Percentiles rank a stretch among this genome's conserved stretches.
Conservation (phyloP, 2,329 filamentous ascomycete species). For the Tolypocladium guangdongense region DNA sequence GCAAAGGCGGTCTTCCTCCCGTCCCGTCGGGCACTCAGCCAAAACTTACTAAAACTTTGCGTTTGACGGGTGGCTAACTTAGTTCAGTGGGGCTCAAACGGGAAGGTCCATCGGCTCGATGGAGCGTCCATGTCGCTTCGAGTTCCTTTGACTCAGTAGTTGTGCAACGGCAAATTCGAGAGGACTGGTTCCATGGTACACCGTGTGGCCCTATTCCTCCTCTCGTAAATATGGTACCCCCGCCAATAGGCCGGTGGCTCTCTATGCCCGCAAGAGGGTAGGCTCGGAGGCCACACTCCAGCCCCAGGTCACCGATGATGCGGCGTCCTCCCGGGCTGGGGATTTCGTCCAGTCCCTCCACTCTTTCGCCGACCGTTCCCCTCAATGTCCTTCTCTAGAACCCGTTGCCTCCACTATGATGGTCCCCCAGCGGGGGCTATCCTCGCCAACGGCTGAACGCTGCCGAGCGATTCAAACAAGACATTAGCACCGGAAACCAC, state of each 20-base stretch:
- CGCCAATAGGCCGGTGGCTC: too few relatives aligned
- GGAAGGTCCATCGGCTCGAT: neutral
- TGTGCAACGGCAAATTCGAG: neutral
- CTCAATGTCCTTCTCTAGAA: neutral
- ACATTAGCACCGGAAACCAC: neutral
- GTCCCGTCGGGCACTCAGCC: neutral
- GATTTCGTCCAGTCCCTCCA: neutral
- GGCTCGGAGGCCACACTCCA: too few relatives aligned
- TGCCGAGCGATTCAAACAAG: neutral
- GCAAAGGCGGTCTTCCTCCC: neutral
- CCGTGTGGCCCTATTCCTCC: neutral
- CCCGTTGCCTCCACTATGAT: too few relatives aligned
- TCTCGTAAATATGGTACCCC: neutral
- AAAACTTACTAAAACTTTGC: too few relatives aligned
- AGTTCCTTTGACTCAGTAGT: neutral
- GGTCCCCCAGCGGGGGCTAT: too few relatives aligned
- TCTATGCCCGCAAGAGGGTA: too few relatives aligned
- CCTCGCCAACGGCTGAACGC: neutral
- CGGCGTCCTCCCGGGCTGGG: neutral
- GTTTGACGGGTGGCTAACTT: neutral
- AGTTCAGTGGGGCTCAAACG: neutral
- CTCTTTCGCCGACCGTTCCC: neutral
- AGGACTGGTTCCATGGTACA: neutral
- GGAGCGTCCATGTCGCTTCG: neutral
- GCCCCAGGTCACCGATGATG: neutral